phyloP scores from a whole-genome alignment of 306 rosid species.

The Leucaena leucocephala region DNA sequence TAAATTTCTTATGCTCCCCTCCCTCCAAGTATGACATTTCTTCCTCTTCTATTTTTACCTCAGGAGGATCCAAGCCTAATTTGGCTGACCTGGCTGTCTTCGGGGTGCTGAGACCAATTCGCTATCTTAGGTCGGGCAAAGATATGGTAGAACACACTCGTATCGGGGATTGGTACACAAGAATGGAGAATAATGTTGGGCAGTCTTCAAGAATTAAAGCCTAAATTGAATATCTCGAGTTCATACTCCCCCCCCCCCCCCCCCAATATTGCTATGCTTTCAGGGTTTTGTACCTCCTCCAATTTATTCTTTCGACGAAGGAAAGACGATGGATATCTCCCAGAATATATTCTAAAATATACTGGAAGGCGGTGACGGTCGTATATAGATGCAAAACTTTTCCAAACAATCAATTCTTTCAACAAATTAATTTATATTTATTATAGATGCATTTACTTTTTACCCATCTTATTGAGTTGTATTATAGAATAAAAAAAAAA shows the following conservation, averaged over 20 bases:
- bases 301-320: neutral
- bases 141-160: conserved; percentile 96
- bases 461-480: neutral
- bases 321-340: neutral
- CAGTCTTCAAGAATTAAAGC: conserved; percentile 69
- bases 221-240: conserved; percentile 32
- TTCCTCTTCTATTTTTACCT: neutral
- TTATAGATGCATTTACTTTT: neutral
- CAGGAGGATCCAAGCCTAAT: conserved; percentile 61
- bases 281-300: neutral
- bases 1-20: too few species aligned
- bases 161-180: conserved; percentile 91
- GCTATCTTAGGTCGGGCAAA: conserved; percentile 83
- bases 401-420: neutral
- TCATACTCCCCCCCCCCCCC: neutral
- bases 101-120: conserved; percentile 87
- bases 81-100: conserved; percentile 56
- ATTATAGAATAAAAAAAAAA: neutral
- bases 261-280: neutral
- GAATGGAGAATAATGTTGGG: conserved; percentile 85
- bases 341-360: neutral
- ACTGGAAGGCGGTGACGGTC: neutral
- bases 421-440: neutral
- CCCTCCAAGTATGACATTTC: neutral
- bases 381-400: neutral